Evolutionary conservation across 1,284 basidiomycete genomes (phyloP).

Genomic region (Cutaneotrichosporon cavernicola): DNA sequence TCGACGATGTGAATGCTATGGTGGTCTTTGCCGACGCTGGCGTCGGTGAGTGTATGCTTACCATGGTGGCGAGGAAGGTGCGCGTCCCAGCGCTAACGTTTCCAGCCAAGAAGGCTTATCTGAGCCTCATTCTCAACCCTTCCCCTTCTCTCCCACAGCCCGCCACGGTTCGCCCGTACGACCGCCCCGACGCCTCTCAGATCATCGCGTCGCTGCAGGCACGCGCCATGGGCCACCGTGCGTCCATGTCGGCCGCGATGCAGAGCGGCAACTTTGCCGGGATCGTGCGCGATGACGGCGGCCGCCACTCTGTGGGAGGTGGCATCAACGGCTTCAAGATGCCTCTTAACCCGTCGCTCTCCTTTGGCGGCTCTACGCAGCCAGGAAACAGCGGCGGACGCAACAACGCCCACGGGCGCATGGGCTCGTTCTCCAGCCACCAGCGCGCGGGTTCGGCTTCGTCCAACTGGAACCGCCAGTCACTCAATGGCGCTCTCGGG

Average conservation of each 20-base stretch:
- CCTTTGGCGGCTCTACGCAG: conserved; percentile 22
- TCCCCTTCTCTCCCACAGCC: conserved; percentile 67
- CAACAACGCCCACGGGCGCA: conserved; percentile 17
- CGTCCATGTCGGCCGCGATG: conserved; percentile 37
- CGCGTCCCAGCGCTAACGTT: background rate
- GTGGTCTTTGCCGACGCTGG: conserved; percentile 78
- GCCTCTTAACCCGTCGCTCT: conserved; percentile 32
- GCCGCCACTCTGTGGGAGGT: conserved; percentile 8
- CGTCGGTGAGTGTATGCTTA: conserved; percentile 50
- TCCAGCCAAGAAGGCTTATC: conserved; percentile 88
- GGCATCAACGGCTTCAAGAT: conserved; percentile 36
- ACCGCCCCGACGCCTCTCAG: conserved; percentile 83
- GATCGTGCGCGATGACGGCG: conserved; percentile 16
- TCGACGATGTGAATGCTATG: conserved; percentile 90
- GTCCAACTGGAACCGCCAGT: conserved; percentile 36
- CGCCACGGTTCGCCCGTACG: conserved; percentile 80
- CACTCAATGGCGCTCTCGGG: conserved; percentile 32
- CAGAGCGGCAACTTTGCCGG: conserved; percentile 24
- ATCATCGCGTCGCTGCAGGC: conserved; percentile 85
- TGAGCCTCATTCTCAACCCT: conserved; percentile 77
- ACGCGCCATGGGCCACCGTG: conserved; percentile 51
- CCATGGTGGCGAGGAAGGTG: background rate
- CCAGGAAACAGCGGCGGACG: conserved; percentile 15
- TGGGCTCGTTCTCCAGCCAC: conserved; percentile 26
- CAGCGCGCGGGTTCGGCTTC: conserved; percentile 38